Conservation (phyloP, 345 rosid species). For the Ceriops zippeliana region DNA sequence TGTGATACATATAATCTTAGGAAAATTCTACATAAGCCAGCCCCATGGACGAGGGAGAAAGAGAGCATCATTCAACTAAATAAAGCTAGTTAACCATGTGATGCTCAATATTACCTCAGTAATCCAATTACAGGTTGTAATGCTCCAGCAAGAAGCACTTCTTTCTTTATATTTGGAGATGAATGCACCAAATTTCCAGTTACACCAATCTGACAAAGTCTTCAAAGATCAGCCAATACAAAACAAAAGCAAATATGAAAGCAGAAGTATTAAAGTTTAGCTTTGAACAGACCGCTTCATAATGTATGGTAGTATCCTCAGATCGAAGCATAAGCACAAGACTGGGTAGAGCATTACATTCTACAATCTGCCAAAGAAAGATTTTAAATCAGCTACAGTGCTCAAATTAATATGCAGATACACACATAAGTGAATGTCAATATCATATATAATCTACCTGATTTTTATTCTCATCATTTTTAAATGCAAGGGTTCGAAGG, state of each 20-base stretch:
- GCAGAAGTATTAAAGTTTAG: constrained; percentile 4
- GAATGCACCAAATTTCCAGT: constrained; percentile 76
- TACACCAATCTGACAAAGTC: constrained; percentile 55
- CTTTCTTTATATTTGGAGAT: constrained; percentile 65
- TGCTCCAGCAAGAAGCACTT: constrained; percentile 70
- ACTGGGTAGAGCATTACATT: constrained; percentile 57
- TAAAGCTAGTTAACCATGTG: not conserved
- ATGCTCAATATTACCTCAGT: constrained; percentile 44
- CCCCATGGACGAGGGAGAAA: not conserved
- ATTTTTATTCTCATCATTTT: constrained; percentile 66
- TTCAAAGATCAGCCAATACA: constrained; percentile 18
- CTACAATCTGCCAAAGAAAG: constrained; percentile 53
- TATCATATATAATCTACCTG: constrained; percentile 37
- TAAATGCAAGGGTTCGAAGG: constrained; percentile 62
- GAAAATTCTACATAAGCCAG: no score
- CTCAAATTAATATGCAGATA: not conserved
- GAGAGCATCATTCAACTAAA: not conserved
- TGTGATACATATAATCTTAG: constrained; percentile 21
- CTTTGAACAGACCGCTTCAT: constrained; percentile 57
- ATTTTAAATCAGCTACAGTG: constrained; percentile 14
- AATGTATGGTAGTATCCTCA: constrained; percentile 56
- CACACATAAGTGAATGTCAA: not conserved
- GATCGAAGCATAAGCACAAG: constrained; percentile 67
- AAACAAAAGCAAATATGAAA: constrained; percentile 11
- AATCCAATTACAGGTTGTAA: constrained; percentile 76